These are phyloP conservation scores for Saturnispora hagleri DNA, from an alignment of 805 yeast genomes.

Conservation along the genomic window DNA sequence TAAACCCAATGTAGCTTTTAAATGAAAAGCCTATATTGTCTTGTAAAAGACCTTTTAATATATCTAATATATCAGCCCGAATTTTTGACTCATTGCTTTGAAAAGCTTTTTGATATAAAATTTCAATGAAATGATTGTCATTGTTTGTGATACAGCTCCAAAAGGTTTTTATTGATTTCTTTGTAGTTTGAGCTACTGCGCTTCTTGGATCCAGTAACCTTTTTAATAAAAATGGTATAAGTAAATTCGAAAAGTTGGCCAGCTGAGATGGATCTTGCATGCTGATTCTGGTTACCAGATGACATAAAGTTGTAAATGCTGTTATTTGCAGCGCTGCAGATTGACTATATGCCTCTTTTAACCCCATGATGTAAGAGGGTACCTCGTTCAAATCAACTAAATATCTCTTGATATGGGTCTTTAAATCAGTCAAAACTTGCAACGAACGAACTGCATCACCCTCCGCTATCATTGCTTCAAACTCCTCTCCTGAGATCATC, in stretches of 20 bases:
- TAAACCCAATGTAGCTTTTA: conserved; percentile 20
- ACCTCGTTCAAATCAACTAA: conserved; percentile 42
- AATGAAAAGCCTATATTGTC: conserved; percentile 27
- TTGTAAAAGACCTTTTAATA: conserved; percentile 36
- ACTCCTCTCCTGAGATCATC: conserved; percentile 7
- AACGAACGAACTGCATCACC: conserved; percentile 3
- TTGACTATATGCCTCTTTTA: conserved; percentile 35
- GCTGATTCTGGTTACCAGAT: conserved; percentile 47
- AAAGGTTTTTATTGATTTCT: conserved; percentile 42
- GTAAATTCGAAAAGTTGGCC: conserved; percentile 32
- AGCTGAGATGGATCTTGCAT: conserved; percentile 44
- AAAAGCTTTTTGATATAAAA: conserved; percentile 37
- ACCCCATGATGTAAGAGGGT: conserved; percentile 41
- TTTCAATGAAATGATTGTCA: conserved; percentile 32
- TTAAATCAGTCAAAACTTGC: conserved; percentile 3
- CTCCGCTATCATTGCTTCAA: neutral
- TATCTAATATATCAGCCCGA: conserved; percentile 35
- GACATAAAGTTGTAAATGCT: conserved; percentile 45
- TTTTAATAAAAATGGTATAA: conserved; percentile 44
- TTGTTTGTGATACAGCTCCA: conserved; percentile 31
- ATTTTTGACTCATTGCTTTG: conserved; percentile 30
- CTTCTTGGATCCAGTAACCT: conserved; percentile 35
- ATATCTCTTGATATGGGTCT: conserved; percentile 38
- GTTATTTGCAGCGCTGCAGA: conserved; percentile 31
- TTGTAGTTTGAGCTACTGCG: conserved; percentile 34